Percentiles rank a stretch among this genome's conserved stretches.
phyloP scores from a whole-genome alignment of 345 rosid genomes.

The Camelina neglecta region DNA sequence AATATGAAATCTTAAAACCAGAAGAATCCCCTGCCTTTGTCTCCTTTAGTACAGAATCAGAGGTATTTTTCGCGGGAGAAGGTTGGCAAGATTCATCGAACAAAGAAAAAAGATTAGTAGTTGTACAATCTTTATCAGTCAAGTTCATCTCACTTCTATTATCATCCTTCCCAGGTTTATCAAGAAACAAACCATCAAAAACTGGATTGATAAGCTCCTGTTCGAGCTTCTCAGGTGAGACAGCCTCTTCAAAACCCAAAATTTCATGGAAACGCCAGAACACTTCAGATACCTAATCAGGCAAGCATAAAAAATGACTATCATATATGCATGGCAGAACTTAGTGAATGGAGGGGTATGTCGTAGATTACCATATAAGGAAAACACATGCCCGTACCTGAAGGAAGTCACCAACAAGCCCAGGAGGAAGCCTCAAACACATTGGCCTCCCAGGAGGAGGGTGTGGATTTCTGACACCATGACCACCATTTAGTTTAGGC shows the following conservation, averaged over 20 bases:
- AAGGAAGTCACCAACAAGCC: conserved; percentile 82
- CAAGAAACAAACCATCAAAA: conserved; percentile 50
- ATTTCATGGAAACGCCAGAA: conserved; percentile 75
- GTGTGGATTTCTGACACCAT: conserved; percentile 43
- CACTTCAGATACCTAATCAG: conserved; percentile 76
- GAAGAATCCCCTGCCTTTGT: conserved; percentile 49
- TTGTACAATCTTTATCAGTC: conserved; percentile 40
- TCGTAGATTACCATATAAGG: conserved; percentile 23
- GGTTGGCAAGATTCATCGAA: conserved; percentile 43
- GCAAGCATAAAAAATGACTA: conserved; percentile 35
- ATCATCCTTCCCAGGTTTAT: conserved; percentile 46
- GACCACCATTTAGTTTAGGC: conserved; percentile 50
- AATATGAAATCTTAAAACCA: conserved; percentile 46
- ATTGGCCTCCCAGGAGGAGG: conserved; percentile 74
- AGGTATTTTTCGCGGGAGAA: conserved; percentile 42
- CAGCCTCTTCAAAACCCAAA: conserved; percentile 71
- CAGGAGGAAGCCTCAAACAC: conserved; percentile 73
- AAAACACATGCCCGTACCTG: conserved; percentile 60
- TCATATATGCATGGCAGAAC: conserved; percentile 29
- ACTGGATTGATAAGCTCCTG: conserved; percentile 76
- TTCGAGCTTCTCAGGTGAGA: conserved; percentile 65
- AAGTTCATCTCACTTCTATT: conserved; percentile 46
- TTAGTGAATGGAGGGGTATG: conserved; percentile 6
- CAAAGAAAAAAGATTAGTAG: conserved; percentile 44
- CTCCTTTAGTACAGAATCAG: conserved; percentile 53